phyloP scores from a whole-genome alignment of 1,284 basidiomycete genomes.

The Irpex sp. region DNA sequence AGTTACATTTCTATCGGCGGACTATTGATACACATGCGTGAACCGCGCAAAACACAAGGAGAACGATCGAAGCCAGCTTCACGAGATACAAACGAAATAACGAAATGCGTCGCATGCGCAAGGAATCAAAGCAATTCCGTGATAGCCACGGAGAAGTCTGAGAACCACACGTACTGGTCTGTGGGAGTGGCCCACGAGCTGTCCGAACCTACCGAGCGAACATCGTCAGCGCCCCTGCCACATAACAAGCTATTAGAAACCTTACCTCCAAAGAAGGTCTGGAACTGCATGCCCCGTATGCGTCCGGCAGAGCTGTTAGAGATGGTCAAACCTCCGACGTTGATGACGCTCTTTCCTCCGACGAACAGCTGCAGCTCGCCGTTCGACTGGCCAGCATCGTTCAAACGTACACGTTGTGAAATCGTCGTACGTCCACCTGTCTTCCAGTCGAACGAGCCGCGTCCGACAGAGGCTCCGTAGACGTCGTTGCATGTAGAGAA shows the following conservation, averaged over 20 bases:
- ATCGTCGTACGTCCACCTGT: constrained; percentile 28
- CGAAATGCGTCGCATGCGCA: not conserved
- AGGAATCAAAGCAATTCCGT: constrained; percentile 12
- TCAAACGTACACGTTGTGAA: constrained; percentile 34
- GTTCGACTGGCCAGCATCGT: constrained; percentile 15
- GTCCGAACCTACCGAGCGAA: constrained; percentile 40
- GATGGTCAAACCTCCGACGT: constrained; percentile 40
- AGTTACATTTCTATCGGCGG: not conserved
- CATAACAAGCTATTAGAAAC: not conserved
- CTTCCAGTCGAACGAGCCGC: constrained; percentile 29
- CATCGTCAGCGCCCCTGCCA: constrained; percentile 1
- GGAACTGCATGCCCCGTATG: constrained; percentile 16
- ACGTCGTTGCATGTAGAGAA: constrained; percentile 32
- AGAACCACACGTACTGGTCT: constrained; percentile 57
- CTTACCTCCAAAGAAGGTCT: constrained; percentile 64
- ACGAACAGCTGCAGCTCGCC: constrained; percentile 17
- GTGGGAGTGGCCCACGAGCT: constrained; percentile 51
- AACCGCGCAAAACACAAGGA: not conserved
- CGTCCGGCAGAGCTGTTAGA: constrained; percentile 24
- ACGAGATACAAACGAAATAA: not conserved
- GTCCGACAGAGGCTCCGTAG: constrained; percentile 32
- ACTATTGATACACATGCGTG: not conserved
- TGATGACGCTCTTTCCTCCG: constrained; percentile 14
- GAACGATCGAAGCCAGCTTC: not conserved
- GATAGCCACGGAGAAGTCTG: constrained; percentile 42